These are phyloP conservation scores for Penicillium roqueforti DNA, from an alignment of 495 filamentous ascomycete species.

Conservation along the genomic window DNA sequence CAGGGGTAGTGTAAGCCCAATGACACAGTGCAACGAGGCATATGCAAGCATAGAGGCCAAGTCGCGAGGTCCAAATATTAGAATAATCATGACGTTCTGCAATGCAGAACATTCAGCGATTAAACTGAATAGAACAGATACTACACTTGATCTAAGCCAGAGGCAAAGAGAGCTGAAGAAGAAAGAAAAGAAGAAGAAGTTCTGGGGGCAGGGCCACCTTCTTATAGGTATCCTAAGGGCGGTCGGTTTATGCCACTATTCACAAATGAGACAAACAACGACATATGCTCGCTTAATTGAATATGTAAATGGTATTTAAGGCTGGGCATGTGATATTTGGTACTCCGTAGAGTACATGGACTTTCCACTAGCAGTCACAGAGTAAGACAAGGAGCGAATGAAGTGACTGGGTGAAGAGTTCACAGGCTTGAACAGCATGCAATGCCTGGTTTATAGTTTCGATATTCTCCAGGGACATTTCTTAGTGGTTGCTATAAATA, in stretches of 20 bases:
- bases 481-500: too few species aligned
- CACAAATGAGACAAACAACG: background rate
- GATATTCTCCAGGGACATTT: too few species aligned
- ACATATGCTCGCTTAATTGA: too few species aligned
- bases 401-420: too few species aligned
- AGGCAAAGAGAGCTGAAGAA: constrained; percentile 56
- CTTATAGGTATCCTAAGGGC: background rate
- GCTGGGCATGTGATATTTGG: too few species aligned
- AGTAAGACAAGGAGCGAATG: too few species aligned
- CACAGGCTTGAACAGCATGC: too few species aligned
- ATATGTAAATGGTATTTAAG: too few species aligned
- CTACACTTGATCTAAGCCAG: constrained; percentile 93
- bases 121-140: constrained; percentile 99
- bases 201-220: constrained; percentile 6
- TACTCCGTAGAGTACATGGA: too few species aligned
- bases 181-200: constrained; percentile 44
- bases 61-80: constrained; percentile 63
- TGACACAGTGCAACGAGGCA: constrained; percentile 70
- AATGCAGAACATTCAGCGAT: constrained; percentile 68
- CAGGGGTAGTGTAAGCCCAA: constrained; percentile 84
- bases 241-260: background rate
- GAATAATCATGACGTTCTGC: constrained; percentile 76
- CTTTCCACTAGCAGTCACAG: too few species aligned
- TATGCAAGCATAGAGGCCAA: constrained; percentile 79
- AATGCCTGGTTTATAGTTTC: too few species aligned